Evolutionary conservation across 23 red algal genomes (phyloP).

Genomic region (Chondrus crispus): DNA sequence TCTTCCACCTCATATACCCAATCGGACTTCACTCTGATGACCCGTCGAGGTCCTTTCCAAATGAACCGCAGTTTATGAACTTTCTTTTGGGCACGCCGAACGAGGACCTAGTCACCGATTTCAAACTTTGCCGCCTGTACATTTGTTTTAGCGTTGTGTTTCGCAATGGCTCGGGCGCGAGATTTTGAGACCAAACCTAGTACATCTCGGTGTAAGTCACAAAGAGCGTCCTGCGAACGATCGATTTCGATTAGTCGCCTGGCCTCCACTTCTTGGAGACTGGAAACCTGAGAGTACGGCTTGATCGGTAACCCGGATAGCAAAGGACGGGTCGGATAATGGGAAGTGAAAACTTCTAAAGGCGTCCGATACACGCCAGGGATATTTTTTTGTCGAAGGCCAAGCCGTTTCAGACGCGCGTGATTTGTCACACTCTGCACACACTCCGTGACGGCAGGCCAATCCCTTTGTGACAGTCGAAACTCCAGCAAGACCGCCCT

Average conservation of each 20-base stretch:
- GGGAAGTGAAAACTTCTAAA: background rate
- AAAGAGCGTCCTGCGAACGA: background rate
- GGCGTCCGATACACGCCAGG: background rate
- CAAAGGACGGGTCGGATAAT: background rate
- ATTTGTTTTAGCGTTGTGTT: background rate
- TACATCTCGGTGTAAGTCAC: background rate
- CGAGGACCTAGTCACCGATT: background rate
- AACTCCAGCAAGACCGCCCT: background rate
- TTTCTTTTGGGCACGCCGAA: background rate
- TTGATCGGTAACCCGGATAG: background rate
- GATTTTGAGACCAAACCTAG: background rate
- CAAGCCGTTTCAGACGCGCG: background rate
- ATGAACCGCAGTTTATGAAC: background rate
- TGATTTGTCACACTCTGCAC: background rate
- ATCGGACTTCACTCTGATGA: background rate
- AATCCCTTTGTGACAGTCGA: background rate
- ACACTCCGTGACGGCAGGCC: background rate
- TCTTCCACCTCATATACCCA: background rate
- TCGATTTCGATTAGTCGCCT: background rate
- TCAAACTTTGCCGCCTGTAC: background rate
- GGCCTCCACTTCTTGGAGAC: background rate
- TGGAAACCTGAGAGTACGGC: background rate
- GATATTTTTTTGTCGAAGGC: background rate
- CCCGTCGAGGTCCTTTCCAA: background rate
- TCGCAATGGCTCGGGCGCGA: background rate